A percentile compares a stretch with the other conserved stretches of the same genome.
These are phyloP conservation scores for Candida chauliodis DNA, from an alignment of 805 yeast genomes.

Conservation along the genomic window DNA sequence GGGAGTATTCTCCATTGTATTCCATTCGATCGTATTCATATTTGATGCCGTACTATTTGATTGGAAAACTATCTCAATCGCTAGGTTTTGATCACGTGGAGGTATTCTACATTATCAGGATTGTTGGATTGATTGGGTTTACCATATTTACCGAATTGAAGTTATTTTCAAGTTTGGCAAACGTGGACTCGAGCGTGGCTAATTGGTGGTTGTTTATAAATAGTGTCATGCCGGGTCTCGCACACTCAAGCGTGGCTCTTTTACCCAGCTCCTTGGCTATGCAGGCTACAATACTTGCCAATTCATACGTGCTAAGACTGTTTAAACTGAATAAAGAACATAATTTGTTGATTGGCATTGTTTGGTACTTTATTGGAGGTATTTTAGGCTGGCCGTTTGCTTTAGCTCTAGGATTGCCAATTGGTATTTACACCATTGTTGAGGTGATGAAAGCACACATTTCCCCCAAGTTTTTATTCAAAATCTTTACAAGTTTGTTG, in stretches of 20 bases:
- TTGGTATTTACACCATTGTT: constrained; percentile 36
- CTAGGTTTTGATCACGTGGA: constrained; percentile 8
- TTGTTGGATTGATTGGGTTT: constrained; percentile 32
- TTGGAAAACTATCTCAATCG: constrained; percentile 20
- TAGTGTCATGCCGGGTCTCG: constrained; percentile 72
- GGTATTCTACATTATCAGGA: constrained; percentile 53
- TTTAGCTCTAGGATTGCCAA: constrained; percentile 60
- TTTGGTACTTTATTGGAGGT: constrained; percentile 62
- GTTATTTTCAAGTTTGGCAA: constrained; percentile 41
- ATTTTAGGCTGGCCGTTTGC: constrained; percentile 91
- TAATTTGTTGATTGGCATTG: constrained; percentile 20
- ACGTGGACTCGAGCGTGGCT: constrained; percentile 41
- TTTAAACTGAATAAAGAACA: constrained; percentile 8
- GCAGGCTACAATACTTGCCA: constrained; percentile 44
- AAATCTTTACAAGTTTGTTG: constrained; percentile 10
- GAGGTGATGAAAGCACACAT: neutral
- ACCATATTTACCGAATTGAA: constrained; percentile 50
- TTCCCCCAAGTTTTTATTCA: neutral
- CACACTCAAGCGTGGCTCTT: constrained; percentile 82
- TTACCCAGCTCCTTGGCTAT: constrained; percentile 78
- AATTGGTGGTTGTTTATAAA: constrained; percentile 62
- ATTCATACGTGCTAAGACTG: constrained; percentile 32
- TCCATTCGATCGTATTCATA: constrained; percentile 87
- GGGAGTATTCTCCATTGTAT: constrained; percentile 92
- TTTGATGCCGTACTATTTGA: constrained; percentile 46